These are phyloP conservation scores for Diaporthe helianthi DNA, from an alignment of 2,329 filamentous ascomycete genomes.

Conservation along the genomic window DNA sequence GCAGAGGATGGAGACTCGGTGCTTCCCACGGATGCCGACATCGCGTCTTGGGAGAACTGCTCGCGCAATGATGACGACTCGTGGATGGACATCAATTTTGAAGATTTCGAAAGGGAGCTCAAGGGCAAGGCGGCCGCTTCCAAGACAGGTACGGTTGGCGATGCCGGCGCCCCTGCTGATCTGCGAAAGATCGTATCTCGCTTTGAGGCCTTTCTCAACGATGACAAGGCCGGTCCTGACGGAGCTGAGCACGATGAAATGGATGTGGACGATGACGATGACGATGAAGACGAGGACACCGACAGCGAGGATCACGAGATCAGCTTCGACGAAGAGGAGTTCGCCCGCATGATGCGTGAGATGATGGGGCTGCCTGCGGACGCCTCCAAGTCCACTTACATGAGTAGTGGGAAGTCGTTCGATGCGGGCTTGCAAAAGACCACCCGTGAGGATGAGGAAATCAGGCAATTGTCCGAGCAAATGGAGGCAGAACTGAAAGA, in stretches of 20 bases:
- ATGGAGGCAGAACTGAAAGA: slow-evolving; percentile 77
- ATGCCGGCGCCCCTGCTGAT: slow-evolving; percentile 73
- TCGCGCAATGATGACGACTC: slow-evolving; percentile 79
- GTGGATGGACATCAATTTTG: slow-evolving; percentile 92
- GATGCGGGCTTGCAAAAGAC: background rate
- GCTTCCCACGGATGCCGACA: slow-evolving; percentile 78
- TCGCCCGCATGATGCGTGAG: slow-evolving; percentile 86
- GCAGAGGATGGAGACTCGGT: slow-evolving; percentile 69
- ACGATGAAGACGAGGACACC: slow-evolving; percentile 49
- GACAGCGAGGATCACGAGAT: slow-evolving; percentile 77
- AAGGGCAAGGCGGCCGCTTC: slow-evolving; percentile 52
- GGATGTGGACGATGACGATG: slow-evolving; percentile 67
- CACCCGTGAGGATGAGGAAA: slow-evolving; percentile 65
- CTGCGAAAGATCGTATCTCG: slow-evolving; percentile 89
- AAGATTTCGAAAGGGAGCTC: slow-evolving; percentile 86
- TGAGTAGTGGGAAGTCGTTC: slow-evolving; percentile 25
- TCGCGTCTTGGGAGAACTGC: slow-evolving; percentile 69
- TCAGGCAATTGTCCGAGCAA: slow-evolving; percentile 68
- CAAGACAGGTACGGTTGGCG: slow-evolving; percentile 62
- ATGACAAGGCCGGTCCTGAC: slow-evolving; percentile 81
- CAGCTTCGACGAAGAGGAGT: slow-evolving; percentile 84
- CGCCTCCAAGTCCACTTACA: background rate
- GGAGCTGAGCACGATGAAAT: slow-evolving; percentile 78
- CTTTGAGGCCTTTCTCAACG: slow-evolving; percentile 92
- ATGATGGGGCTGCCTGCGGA: slow-evolving; percentile 75